Evolutionary conservation across 2,329 filamentous ascomycete genomes (phyloP).

Genomic region (Paradendryphiella salina): DNA sequence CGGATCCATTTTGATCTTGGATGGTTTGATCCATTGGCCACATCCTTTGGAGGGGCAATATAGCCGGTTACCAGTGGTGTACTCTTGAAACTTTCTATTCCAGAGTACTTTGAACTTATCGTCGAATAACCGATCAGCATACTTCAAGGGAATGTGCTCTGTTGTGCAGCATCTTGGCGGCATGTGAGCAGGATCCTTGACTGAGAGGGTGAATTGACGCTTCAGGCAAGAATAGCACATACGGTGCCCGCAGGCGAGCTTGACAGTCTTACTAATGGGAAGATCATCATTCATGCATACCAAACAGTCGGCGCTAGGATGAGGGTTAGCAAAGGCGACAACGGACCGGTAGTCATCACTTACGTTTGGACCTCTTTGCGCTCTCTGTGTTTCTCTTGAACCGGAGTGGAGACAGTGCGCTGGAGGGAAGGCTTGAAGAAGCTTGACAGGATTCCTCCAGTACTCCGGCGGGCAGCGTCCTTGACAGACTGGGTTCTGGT

Average conservation of each 20-base stretch:
- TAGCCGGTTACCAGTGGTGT: conserved; percentile 71
- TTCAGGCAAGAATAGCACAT: conserved; percentile 81
- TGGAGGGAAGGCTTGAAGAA: conserved; percentile 36
- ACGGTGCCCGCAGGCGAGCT: conserved; percentile 75
- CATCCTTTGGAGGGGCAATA: conserved; percentile 76
- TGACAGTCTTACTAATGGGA: conserved; percentile 65
- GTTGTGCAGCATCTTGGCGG: conserved; percentile 78
- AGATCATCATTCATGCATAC: conserved; percentile 71
- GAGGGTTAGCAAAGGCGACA: conserved; percentile 15
- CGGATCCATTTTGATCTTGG: conserved; percentile 62
- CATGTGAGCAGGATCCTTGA: conserved; percentile 79
- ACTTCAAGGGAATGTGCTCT: conserved; percentile 72
- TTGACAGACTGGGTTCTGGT: conserved; percentile 33
- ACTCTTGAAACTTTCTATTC: conserved; percentile 81
- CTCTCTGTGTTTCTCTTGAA: conserved; percentile 32
- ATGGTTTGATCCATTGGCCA: conserved; percentile 77
- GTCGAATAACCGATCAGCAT: conserved; percentile 77
- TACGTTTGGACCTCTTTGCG: background rate
- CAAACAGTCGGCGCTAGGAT: conserved; percentile 67
- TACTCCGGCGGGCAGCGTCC: conserved; percentile 37
- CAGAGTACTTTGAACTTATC: conserved; percentile 73
- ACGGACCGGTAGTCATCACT: conserved; percentile 17
- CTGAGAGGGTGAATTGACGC: conserved; percentile 72
- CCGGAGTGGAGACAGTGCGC: conserved; percentile 25
- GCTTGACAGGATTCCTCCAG: conserved; percentile 38